Evolutionary conservation across 768 basidiomycete species (phyloP), one percentile per base, ranked within the genome.

Genomic region (Suillus americanus): DNA sequence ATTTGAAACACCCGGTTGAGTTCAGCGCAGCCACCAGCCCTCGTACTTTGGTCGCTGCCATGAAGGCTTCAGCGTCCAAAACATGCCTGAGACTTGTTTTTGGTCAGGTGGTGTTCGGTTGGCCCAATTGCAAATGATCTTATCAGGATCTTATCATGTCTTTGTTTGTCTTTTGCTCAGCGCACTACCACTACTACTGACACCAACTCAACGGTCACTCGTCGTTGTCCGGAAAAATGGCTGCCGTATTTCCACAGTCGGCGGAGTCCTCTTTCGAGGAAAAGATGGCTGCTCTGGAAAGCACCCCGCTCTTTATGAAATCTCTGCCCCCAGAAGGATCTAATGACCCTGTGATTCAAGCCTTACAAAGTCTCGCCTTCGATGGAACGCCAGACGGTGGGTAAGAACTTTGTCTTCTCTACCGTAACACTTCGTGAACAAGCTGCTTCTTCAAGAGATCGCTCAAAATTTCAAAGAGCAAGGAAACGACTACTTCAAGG

Each of bases 341-440:
- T 0, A 82, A 88, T 28, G 88, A 92, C 68, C 77, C 82, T 3
- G 84, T 88, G 2, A 71, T 99, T 23, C 86, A 90, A 63, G 97
- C 97, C 10, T 75, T 99, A 53, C 94, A 96, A 75, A 89, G 86
- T 68, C 83, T 99, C 33, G 86, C 85, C 8, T 82, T 97, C 75
- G 95, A 99, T 18, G 97, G 95, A 35, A 92, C 94, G 18, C 90
- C 95, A 61, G 92, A 98, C 80, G 96, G 97, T 98, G 74, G 72
- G 93, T 86, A 71, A 76, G 65, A 18, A 20, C 20, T 28, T 12
- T 37, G 25, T 48, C 28, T 23, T 9, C 35, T 46, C 41, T 35
- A 25, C 37, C 35, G 41, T 20, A 25, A 45, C 59, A 55, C 23
- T 13, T 37, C 45, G 3, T 59, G 56, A 4, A 38, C 50, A 70